Base-by-base conservation (phyloP, 2,329 filamentous ascomycete genomes). In the Neofusicoccum kwambonambiense region DNA sequence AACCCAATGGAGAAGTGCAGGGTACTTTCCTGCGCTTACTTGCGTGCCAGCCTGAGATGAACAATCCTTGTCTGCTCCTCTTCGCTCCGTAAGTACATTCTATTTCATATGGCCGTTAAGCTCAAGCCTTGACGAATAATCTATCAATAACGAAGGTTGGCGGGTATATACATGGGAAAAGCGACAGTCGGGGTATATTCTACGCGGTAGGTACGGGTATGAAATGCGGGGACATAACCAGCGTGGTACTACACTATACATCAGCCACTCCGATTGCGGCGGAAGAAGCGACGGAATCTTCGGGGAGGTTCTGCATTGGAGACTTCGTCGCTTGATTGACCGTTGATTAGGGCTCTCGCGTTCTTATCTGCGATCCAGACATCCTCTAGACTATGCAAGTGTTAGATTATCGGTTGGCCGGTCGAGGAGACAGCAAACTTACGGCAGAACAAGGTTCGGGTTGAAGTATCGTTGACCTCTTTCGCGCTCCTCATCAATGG, bases 401-500 rank as follows among this genome's bases (percentile, higher is more conserved):
- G 68, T 62, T 50, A 27, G 19, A 37, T 15, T 44, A 8, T 31
- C 3, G 47, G 17, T 2, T 39, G 27, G 7, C 9, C 3, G 5
- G 17, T 12, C 12, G 70, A 67, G 35, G 45, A 42, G n/a, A 34
- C 34, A 52, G 27, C 4, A 42, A 4, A 84, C 87, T 81, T 82
- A 90, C 82, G 89, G 88, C 37, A 82, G 79, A 3, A 89, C 81
- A 11, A 96, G 79, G 73, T 87, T 94, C 2, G 92, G 92, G 70
- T 94, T 95, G 56, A 93, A 81, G 76, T 93, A 96, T 54, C 81
- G 81, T 75, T 88, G 74, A 0, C 89, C 90, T 71, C 85, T 86
- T 73, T 94, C 90, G 66, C 86, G 84, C 65, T 86, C 83, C 75
- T 93, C 90, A 69, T 94, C 90, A 34, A 93, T 73, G 0, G 89